Conservation (phyloP, 805 yeast species). For the Wickerhamomyces kurtzmanii region DNA sequence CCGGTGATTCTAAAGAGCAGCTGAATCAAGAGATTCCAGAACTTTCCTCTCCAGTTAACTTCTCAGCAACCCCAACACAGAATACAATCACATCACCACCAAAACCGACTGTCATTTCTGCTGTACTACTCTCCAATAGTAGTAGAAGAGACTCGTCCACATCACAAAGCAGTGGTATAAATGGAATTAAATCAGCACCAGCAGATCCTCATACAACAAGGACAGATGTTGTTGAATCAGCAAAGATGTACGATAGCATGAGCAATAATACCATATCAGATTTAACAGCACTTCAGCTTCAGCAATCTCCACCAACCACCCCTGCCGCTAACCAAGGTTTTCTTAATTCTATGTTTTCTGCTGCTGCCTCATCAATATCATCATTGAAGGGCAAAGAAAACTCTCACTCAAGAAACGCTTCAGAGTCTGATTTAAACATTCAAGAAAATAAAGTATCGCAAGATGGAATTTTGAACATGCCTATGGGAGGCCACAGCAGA, state of each 20-base stretch:
- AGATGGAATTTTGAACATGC: too few species aligned
- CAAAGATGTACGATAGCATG: too few species aligned
- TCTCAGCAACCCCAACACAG: too few species aligned
- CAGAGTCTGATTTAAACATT: background rate
- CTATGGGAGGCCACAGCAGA: too few species aligned
- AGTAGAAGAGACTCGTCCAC: too few species aligned
- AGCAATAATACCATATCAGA: slow-evolving; percentile 2
- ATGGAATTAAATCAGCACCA: slow-evolving; percentile 30
- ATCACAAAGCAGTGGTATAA: too few species aligned
- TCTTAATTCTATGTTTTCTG: slow-evolving; percentile 12
- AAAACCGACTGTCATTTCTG: slow-evolving; percentile 2
- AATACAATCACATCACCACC: slow-evolving; percentile 6
- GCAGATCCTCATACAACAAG: slow-evolving; percentile 43
- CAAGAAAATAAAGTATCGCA: too few species aligned
- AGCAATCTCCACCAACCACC: slow-evolving; percentile 9
- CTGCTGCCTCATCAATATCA: slow-evolving; percentile 4
- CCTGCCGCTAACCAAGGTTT: slow-evolving; percentile 8
- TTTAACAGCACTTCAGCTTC: slow-evolving; percentile 12
- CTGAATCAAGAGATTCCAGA: too few species aligned
- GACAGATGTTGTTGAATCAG: slow-evolving; percentile 35
- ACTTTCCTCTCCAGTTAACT: too few species aligned
- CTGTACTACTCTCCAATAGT: too few species aligned
- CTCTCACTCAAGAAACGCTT: too few species aligned
- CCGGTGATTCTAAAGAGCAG: too few species aligned
- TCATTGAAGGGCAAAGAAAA: background rate